Evolutionary conservation across 352 stramenopile genomes (phyloP).

Genomic region (Phytopythium mirpurense): DNA sequence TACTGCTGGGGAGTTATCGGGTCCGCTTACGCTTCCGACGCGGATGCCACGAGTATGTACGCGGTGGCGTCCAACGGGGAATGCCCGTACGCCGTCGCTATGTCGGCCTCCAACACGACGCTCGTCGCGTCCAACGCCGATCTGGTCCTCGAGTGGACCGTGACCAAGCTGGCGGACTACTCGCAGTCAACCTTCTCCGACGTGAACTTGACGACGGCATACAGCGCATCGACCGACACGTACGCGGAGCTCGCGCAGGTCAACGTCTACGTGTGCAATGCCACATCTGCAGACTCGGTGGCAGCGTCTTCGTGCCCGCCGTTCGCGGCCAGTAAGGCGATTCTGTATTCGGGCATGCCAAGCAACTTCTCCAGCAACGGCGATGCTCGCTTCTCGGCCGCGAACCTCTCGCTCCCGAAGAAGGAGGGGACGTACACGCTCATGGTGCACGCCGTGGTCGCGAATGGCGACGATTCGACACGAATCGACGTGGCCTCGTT

Average conservation of each 20-base stretch:
- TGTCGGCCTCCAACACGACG: slow-evolving; percentile 20
- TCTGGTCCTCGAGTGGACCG: slow-evolving; percentile 23
- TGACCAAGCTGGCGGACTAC: slow-evolving; percentile 20
- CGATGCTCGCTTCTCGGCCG: slow-evolving; percentile 12
- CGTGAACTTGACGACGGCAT: slow-evolving; percentile 30
- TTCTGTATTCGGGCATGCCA: slow-evolving; percentile 20
- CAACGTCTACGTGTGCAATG: slow-evolving; percentile 42
- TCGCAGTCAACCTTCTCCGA: slow-evolving; percentile 12
- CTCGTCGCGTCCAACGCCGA: slow-evolving; percentile 11
- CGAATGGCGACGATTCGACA: slow-evolving; percentile 28
- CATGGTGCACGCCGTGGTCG: slow-evolving; percentile 35
- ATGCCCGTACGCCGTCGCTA: slow-evolving; percentile 40
- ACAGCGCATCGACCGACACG: slow-evolving; percentile 20
- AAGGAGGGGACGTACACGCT: slow-evolving; percentile 40
- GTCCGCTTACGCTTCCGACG: slow-evolving; percentile 8
- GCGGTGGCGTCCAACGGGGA: slow-evolving; percentile 23
- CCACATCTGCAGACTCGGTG: slow-evolving; percentile 2
- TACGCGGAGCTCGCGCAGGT: slow-evolving; percentile 33
- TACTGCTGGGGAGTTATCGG: slow-evolving; percentile 51
- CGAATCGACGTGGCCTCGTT: slow-evolving; percentile 41
- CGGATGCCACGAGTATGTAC: slow-evolving; percentile 25
- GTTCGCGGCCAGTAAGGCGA: slow-evolving; percentile 29
- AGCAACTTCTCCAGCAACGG: slow-evolving; percentile 29
- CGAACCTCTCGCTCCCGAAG: slow-evolving; percentile 25
- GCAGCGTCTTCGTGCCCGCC: slow-evolving; percentile 26